Conservation (phyloP, 495 filamentous ascomycete species). For the Talaromyces borbonicus region DNA sequence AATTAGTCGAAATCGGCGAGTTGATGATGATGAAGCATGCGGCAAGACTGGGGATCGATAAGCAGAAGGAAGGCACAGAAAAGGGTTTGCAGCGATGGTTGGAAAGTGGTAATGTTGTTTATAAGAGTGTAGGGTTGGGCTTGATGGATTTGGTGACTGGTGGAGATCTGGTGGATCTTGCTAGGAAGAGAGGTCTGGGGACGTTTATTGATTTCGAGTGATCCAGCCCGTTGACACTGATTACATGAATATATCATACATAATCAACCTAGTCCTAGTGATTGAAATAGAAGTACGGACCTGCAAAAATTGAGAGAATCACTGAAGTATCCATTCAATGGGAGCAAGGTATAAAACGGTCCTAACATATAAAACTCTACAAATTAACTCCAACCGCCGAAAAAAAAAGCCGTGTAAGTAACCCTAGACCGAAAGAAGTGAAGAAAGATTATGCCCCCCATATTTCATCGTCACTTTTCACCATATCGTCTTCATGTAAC, state of each 20-base stretch:
- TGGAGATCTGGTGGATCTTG: slow-evolving; percentile 62
- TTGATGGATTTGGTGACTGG: slow-evolving; percentile 53
- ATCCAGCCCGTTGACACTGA: too few relatives aligned
- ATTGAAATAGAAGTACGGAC: too few relatives aligned
- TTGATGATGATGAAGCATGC: slow-evolving; percentile 61
- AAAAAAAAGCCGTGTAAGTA: too few relatives aligned
- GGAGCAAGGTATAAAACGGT: too few relatives aligned
- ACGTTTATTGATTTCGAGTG: slow-evolving; percentile 54
- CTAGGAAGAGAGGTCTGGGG: slow-evolving; percentile 63
- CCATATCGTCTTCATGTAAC: slow-evolving; percentile 37
- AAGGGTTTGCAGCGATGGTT: slow-evolving; percentile 61
- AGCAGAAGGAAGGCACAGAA: slow-evolving; percentile 26
- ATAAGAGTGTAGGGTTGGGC: slow-evolving; percentile 39
- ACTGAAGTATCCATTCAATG: too few relatives aligned
- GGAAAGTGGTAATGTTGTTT: slow-evolving; percentile 63
- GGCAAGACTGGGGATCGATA: slow-evolving; percentile 24
- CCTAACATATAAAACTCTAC: too few relatives aligned
- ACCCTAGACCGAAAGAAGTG: slow-evolving; percentile 2
- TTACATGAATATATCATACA: too few relatives aligned
- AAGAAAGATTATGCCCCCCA: slow-evolving; percentile 35
- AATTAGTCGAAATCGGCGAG: slow-evolving; percentile 82
- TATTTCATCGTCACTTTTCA: slow-evolving; percentile 45
- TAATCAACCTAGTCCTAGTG: too few relatives aligned
- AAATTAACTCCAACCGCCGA: too few relatives aligned
- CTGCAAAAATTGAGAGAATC: too few relatives aligned